Evolutionary conservation across 2,329 filamentous ascomycete species (phyloP), one percentile per base, ranked within the genome.

Genomic region (Macrophomina tecta): DNA sequence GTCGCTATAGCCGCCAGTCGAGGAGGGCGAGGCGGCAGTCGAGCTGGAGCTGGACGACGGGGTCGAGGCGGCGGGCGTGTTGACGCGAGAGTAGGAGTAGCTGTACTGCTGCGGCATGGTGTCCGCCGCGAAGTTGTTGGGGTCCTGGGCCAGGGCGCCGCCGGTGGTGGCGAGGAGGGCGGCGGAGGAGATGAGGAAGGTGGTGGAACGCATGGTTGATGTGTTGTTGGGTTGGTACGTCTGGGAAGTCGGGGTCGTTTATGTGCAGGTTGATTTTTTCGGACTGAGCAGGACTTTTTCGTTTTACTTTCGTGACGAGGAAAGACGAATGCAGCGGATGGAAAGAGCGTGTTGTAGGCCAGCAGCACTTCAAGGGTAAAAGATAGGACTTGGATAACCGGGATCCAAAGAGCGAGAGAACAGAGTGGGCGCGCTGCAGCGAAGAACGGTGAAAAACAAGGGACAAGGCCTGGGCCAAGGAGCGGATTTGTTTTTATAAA

Each of bases 91-190:
- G 45, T 51, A 51, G 46, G 30, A 34, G 58, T 62, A 55, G 46
- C 46, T n/a, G 60, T 64, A 58, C 48, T 58, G 65, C 12, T 68
- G 48, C 16, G 68, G 60, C 36, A 68, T 66, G 56, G 67, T 68
- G 56, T 68, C 66, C 30, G 60, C 60, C 14, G 38, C 66, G 55
- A 46, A 60, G 61, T 60, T 53, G 51, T 58, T 45, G 34, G 46
- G 42, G 55, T 52, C 30, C 32, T 69, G 49, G 52, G 46, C 62
- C 12, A 68, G 68, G 68, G 53, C 48, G 68, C 67, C 60, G 18
- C n/a, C 16, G 69, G 68, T 68, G 65, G 45, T 67, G 65, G 48
- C 66, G 46, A 64, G 28, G n/a, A 69, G 23, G 55, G 67, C 62
- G 52, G 64, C n/a, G 61, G 62, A 23, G 66, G 62, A 52, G 38